phyloP scores from a whole-genome alignment of 495 filamentous ascomycete species.

The Neurospora intermedia region DNA sequence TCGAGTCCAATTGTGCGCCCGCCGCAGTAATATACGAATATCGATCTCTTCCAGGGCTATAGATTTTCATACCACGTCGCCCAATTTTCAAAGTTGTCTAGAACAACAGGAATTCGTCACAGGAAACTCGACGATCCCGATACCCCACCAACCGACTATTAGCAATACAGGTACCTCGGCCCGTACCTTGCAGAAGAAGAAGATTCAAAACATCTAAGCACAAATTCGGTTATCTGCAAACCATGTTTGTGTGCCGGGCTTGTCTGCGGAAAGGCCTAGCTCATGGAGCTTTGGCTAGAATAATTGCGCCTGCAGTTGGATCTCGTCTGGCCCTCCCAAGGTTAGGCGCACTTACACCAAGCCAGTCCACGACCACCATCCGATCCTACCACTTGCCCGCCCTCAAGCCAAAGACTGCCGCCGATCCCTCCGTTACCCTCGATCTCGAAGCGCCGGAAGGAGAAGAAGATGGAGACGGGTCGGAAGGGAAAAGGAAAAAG shows the following conservation, averaged over 20 bases:
- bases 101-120: background rate
- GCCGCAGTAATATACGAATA: background rate
- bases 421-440: background rate
- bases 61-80: background rate
- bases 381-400: background rate
- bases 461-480: background rate
- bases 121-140: background rate
- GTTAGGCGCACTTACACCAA: background rate
- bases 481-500: background rate
- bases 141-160: background rate
- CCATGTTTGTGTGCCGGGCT: conserved; percentile 32
- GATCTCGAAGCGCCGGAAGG: background rate
- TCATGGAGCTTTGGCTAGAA: background rate
- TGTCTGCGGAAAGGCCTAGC: conserved; percentile 22
- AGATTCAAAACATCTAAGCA: background rate
- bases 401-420: background rate
- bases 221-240: background rate
- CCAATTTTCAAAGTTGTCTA: background rate
- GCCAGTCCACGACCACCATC: background rate
- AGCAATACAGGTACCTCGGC: background rate
- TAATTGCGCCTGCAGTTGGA: background rate
- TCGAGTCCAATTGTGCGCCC: background rate
- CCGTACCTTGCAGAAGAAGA: background rate
- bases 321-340: background rate
- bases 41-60: background rate